Conservation (phyloP, 2,329 filamentous ascomycete genomes). For the Xylaria sp. region DNA sequence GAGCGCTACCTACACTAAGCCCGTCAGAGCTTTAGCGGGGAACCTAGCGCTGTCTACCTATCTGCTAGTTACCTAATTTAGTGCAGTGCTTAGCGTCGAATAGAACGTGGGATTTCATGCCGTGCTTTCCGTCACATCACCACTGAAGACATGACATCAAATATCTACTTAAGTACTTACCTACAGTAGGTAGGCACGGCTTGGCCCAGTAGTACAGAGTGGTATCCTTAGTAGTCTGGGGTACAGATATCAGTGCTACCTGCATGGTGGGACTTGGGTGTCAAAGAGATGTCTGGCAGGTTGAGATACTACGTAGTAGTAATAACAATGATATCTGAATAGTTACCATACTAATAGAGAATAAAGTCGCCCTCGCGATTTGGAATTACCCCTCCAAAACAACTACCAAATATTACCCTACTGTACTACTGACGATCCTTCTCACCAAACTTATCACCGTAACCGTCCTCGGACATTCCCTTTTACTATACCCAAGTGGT, state of each 20-base stretch:
- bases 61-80: background rate
- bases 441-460: background rate
- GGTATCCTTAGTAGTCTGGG: background rate
- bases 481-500: background rate
- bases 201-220: background rate
- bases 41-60: background rate
- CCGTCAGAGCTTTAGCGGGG: background rate
- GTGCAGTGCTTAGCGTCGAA: background rate
- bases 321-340: background rate
- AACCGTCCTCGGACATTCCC: background rate
- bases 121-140: conserved; percentile 27
- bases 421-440: background rate
- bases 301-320: too few relatives aligned
- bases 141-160: conserved; percentile 12
- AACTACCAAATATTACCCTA: conserved; percentile 2
- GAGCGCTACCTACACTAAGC: background rate
- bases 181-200: too few relatives aligned
- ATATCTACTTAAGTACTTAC: too few relatives aligned
- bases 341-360: background rate
- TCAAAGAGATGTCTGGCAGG: background rate
- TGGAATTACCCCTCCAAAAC: conserved; percentile 36
- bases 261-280: background rate
- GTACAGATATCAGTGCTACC: conserved; percentile 3
- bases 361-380: conserved; percentile 21
- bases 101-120: conserved; percentile 8